Conservation (phyloP, 805 yeast genomes). For the Ogataea nitratoaversa region DNA sequence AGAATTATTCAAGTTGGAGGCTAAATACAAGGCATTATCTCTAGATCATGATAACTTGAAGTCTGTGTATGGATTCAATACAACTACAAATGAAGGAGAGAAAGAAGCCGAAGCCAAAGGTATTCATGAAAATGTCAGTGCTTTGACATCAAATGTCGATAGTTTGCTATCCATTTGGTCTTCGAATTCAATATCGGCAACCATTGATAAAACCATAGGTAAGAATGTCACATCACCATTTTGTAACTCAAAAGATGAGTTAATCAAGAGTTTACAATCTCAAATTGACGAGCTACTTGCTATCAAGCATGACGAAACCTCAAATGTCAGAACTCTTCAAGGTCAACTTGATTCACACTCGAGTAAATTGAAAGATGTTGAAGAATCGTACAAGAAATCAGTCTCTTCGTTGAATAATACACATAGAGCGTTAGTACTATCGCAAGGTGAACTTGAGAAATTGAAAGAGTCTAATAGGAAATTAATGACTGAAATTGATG, state of each 20-base stretch:
- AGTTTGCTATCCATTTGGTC: conserved; percentile 14
- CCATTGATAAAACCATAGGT: background rate
- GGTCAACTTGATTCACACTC: conserved; percentile 24
- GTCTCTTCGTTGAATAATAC: conserved; percentile 69
- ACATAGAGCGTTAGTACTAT: conserved; percentile 65
- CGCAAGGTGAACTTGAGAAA: conserved; percentile 66
- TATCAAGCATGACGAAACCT: conserved; percentile 36
- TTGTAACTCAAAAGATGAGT: conserved; percentile 6
- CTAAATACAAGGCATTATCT: conserved; percentile 39
- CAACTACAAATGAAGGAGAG: conserved; percentile 27
- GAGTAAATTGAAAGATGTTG: conserved; percentile 34
- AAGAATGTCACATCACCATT: background rate
- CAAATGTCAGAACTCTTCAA: conserved; percentile 31
- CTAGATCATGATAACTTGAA: conserved; percentile 41
- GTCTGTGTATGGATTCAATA: conserved; percentile 28
- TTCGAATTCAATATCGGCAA: background rate
- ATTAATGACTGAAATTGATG: conserved; percentile 64
- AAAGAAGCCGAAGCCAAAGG: conserved; percentile 9
- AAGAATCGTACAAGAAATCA: conserved; percentile 68
- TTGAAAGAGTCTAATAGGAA: conserved; percentile 53
- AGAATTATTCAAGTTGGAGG: conserved; percentile 45
- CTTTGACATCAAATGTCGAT: conserved; percentile 15
- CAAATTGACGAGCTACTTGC: conserved; percentile 54
- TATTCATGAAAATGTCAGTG: background rate
- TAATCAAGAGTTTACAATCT: conserved; percentile 38